Base-by-base conservation (phyloP, 1,284 basidiomycete genomes). In the Termitomyces sp. region DNA sequence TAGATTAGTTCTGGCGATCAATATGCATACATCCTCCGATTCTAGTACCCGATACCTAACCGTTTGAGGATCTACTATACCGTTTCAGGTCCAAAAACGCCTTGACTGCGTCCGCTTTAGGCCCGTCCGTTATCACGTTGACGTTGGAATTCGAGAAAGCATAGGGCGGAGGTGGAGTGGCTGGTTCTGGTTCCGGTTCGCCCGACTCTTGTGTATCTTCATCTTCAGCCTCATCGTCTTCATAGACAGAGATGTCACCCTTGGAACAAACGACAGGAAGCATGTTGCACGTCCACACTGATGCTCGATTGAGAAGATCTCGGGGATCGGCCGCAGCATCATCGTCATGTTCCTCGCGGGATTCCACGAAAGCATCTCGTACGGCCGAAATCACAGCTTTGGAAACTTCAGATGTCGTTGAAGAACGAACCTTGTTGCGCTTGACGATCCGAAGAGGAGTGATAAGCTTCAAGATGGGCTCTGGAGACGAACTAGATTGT, bases 131-230 rank as follows among this genome's bases (percentile, higher is more conserved):
- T 16, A 30, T n/a, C 21, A 21, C 13, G 8, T 19, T 14, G 11
- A 24, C n/a, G 48, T 46, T 26, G 18, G 50, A 37, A 31, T 48
- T 44, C 14, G 53, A 55, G 34, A 52, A 46, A 0, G 49, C 48
- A 38, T 60, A 60, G 2, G 55, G 55, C 5, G 60, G 60, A 11
- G 57, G 56, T n/a, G 60, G 58, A 1, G 58, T 55, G 31, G 45
- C 37, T 42, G 40, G 47, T 19, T 37, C 33, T 11, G 44, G 30
- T 19, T 37, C 33, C 9, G 44, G 30, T 6, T 40, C 21, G 6
- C 34, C 24, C 1, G 28, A 33, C 26, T 61, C 54, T 18, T 53
- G 49, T 8, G 49, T 43, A 21, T 58, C 49, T 33, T 50, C 52
- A 13, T 57, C 52, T 1, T 47, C 51, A 19, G 45, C 39, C 26